Percentiles rank a stretch among this genome's conserved stretches.
phyloP scores from a whole-genome alignment of 2,329 filamentous ascomycete species.

The Epicoccum nigrum region DNA sequence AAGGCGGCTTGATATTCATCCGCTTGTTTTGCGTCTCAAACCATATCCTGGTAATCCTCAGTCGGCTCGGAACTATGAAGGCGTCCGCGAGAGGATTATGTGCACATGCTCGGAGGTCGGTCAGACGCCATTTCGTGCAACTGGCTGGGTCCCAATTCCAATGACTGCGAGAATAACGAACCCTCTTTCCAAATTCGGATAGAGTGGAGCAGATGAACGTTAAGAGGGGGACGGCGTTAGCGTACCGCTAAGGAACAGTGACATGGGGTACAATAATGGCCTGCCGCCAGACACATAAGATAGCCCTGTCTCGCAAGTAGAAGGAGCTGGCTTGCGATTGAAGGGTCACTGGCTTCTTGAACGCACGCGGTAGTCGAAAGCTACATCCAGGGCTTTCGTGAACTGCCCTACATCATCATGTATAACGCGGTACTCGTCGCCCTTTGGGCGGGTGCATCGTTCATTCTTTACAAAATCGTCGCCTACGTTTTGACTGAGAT shows the following conservation, averaged over 20 bases:
- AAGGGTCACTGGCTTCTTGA: background rate
- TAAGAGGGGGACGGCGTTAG: background rate
- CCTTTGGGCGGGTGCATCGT: conserved; percentile 39
- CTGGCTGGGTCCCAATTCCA: background rate
- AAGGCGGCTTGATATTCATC: background rate
- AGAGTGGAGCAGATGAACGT: background rate
- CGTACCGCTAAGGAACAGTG: conserved; percentile 5
- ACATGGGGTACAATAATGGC: conserved; percentile 7
- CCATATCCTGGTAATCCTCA: no score
- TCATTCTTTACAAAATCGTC: conserved; percentile 39
- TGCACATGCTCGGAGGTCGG: no score
- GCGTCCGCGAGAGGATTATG: no score
- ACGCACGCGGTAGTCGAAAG: background rate
- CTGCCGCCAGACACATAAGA: conserved; percentile 1
- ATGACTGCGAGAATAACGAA: background rate
- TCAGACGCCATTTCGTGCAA: no score
- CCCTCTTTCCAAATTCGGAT: background rate
- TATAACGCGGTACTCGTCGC: conserved; percentile 34
- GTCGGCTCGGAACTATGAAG: no score
- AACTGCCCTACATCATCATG: conserved; percentile 24
- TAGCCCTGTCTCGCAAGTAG: background rate
- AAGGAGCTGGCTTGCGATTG: background rate
- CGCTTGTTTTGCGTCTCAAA: background rate
- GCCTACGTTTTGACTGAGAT: conserved; percentile 36
- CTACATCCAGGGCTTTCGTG: background rate